Conservation (phyloP, 176 grass and related monocot genomes). For the Paspalum vaginatum region DNA sequence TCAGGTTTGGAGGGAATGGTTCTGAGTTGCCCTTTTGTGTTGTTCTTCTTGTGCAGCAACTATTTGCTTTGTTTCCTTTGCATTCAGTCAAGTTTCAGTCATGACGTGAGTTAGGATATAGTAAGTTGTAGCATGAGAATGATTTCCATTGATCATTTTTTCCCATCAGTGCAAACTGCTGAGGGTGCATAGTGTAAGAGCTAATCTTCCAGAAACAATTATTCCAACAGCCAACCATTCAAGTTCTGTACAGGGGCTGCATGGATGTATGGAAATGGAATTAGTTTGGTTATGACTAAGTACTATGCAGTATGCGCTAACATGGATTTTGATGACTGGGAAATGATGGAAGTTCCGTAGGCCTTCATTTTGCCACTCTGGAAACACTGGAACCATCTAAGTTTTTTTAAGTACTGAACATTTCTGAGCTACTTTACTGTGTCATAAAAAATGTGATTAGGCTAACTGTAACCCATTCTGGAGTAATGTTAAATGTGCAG, state of each 20-base stretch:
- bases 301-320: background rate
- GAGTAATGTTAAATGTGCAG: conserved; percentile 24
- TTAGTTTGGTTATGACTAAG: conserved; percentile 16
- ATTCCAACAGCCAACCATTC: background rate
- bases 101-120: background rate
- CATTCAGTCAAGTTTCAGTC: conserved; percentile 12
- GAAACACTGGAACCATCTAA: conserved; percentile 14
- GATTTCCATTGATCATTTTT: background rate
- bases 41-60: background rate
- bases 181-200: background rate
- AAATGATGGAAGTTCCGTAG: background rate
- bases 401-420: background rate
- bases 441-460: background rate
- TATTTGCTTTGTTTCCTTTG: conserved; percentile 11
- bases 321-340: conserved; percentile 10
- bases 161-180: background rate
- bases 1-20: conserved; percentile 25
- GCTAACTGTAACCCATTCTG: conserved; percentile 3
- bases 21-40: conserved; percentile 18
- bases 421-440: conserved; percentile 15
- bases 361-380: background rate
- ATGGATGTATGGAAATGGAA: conserved; percentile 28
- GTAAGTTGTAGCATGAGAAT: background rate
- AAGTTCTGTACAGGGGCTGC: background rate
- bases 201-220: conserved; percentile 6